phyloP scores from a whole-genome alignment of 2,329 filamentous ascomycete species.

The Trichoderma cornu-damae region DNA sequence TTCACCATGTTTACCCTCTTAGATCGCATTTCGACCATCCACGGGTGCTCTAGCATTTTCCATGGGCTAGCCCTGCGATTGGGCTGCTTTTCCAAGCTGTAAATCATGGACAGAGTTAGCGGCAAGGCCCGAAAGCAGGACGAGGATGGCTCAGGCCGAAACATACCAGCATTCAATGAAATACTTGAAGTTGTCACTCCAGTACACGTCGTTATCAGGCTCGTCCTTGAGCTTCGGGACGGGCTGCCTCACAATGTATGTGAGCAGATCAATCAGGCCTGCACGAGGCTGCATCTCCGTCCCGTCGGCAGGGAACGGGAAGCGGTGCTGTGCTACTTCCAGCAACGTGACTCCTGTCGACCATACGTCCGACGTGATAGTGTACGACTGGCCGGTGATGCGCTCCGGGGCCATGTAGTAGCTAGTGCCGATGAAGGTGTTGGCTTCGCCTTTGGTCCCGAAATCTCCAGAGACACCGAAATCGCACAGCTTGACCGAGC shows the following conservation, averaged over 20 bases:
- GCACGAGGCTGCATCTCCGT: slow-evolving; percentile 92
- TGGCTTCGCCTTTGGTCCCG: slow-evolving; percentile 95
- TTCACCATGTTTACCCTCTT: slow-evolving; percentile 98
- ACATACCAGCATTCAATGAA: slow-evolving; percentile 99
- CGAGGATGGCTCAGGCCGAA: slow-evolving; percentile 2
- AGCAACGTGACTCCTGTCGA: slow-evolving; percentile 92
- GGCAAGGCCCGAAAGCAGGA: slow-evolving; percentile 19
- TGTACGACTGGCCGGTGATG: slow-evolving; percentile 96
- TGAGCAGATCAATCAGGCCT: slow-evolving; percentile 88
- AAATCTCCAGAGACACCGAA: slow-evolving; percentile 98
- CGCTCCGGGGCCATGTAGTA: slow-evolving; percentile 99
- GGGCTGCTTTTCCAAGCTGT: slow-evolving; percentile 88
- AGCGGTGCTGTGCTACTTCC: slow-evolving; percentile 98
- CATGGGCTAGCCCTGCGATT: slow-evolving; percentile 84
- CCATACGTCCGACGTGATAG: slow-evolving; percentile 98
- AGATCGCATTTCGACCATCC: slow-evolving; percentile 93
- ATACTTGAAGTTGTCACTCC: slow-evolving; percentile 98
- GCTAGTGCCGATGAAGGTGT: slow-evolving; percentile 97
- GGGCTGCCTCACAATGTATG: slow-evolving; percentile 93
- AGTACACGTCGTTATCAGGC: slow-evolving; percentile 79
- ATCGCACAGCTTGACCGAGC: slow-evolving; percentile 95
- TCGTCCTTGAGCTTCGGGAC: slow-evolving; percentile 97
- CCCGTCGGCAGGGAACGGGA: slow-evolving; percentile 95
- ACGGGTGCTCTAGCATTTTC: slow-evolving; percentile 98
- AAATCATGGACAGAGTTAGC: slow-evolving; percentile 23